A percentile compares a stretch with the other conserved stretches of the same genome.
phyloP scores from a whole-genome alignment of 345 rosid species.

The Salix dunnii region DNA sequence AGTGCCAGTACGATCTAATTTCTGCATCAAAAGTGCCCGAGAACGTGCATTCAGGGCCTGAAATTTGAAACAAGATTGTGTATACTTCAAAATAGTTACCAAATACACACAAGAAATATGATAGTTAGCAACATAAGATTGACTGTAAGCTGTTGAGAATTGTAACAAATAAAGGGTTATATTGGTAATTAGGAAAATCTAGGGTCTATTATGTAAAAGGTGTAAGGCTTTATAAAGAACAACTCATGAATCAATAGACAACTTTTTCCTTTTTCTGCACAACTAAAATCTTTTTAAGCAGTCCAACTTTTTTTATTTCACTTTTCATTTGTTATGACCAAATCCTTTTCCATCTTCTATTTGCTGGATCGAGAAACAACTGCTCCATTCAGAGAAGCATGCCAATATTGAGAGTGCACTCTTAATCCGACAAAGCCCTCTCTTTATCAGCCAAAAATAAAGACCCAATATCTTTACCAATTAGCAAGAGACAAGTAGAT shows the following conservation, averaged over 20 bases:
- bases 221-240: too few relatives aligned
- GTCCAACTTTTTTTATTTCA: not conserved
- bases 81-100: constrained; percentile 1
- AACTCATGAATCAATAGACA: too few relatives aligned
- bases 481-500: constrained; percentile 1
- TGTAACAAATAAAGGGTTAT: too few relatives aligned
- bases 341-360: not conserved
- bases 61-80: constrained; percentile 16
- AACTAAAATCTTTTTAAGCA: too few relatives aligned
- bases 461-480: not conserved
- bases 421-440: not conserved
- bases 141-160: too few relatives aligned
- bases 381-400: not conserved
- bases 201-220: too few relatives aligned
- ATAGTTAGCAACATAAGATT: not conserved
- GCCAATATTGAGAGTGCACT: not conserved
- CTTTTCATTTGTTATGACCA: not conserved
- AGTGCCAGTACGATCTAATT: constrained; percentile 86
- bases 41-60: constrained; percentile 91
- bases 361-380: not conserved
- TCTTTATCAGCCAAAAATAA: not conserved
- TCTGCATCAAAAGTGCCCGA: constrained; percentile 84
- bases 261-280: too few relatives aligned
- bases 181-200: too few relatives aligned
- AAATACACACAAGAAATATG: not conserved